Evolutionary conservation across 305 asterid species (phyloP).

Genomic region (Petunia hybrid): DNA sequence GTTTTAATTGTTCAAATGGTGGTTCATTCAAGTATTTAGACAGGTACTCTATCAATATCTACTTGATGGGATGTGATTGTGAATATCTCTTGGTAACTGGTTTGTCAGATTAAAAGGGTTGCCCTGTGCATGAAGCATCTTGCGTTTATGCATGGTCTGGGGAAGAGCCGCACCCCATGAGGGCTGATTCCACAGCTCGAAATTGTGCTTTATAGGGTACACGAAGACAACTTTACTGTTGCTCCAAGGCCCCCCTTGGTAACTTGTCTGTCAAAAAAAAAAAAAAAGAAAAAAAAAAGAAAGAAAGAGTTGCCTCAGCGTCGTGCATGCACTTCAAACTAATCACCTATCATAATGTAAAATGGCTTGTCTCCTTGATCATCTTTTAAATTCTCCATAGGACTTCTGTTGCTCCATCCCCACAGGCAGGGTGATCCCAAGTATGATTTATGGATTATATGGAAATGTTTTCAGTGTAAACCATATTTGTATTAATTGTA

Average conservation of each 20-base stretch:
- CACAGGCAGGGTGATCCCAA: background rate
- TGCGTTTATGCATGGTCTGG: too few relatives aligned
- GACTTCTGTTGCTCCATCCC: background rate
- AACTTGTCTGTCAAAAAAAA: too few relatives aligned
- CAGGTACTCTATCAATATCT: background rate
- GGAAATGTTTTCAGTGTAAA: background rate
- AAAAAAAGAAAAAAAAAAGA: background rate
- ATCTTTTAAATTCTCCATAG: background rate
- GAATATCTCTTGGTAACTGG: background rate
- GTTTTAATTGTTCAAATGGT: conserved; percentile 1
- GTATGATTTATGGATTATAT: background rate
- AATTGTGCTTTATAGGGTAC: too few relatives aligned
- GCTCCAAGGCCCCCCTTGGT: too few relatives aligned
- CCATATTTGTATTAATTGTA: background rate
- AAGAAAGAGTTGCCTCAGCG: background rate
- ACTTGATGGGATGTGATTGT: background rate
- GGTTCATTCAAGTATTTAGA: background rate
- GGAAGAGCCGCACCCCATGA: too few relatives aligned
- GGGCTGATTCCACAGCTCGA: too few relatives aligned
- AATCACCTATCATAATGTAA: background rate
- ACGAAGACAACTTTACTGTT: too few relatives aligned
- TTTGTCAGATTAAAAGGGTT: background rate
- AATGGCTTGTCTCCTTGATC: background rate
- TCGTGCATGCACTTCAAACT: background rate
- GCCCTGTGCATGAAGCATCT: too few relatives aligned